Conservation (phyloP, 2,329 filamentous ascomycete species). For the Ophioceras dolichostomum region DNA sequence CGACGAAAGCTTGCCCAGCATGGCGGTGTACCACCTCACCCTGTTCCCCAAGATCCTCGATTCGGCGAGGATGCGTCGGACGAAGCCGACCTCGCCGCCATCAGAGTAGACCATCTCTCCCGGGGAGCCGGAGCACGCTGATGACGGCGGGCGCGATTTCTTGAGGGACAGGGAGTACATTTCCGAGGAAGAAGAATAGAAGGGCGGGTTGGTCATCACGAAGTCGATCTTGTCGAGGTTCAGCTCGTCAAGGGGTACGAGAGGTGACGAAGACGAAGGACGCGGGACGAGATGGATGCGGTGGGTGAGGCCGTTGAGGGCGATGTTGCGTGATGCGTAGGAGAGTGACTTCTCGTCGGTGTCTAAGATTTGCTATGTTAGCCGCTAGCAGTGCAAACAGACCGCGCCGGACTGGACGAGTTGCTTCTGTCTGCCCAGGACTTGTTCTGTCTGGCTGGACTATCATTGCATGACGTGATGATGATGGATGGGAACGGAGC, state of each 20-base stretch:
- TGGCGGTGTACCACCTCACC: slow-evolving; percentile 80
- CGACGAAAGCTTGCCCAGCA: slow-evolving; percentile 74
- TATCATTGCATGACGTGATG: no score
- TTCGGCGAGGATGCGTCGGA: slow-evolving; percentile 52
- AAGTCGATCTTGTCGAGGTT: slow-evolving; percentile 53
- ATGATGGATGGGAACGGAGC: neutral
- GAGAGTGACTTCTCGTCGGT: slow-evolving; percentile 59
- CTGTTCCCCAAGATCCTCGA: slow-evolving; percentile 25
- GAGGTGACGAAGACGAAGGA: slow-evolving; percentile 24
- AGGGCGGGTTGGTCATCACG: slow-evolving; percentile 89
- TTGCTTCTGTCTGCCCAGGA: no score
- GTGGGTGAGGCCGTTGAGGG: slow-evolving; percentile 47
- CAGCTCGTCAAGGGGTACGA: slow-evolving; percentile 53
- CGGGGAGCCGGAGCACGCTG: slow-evolving; percentile 63
- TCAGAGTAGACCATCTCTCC: slow-evolving; percentile 74
- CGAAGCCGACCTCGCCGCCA: slow-evolving; percentile 72
- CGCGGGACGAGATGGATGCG: slow-evolving; percentile 54
- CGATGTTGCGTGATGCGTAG: slow-evolving; percentile 56
- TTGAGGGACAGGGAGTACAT: slow-evolving; percentile 50
- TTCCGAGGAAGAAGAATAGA: slow-evolving; percentile 67
- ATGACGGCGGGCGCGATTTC: slow-evolving; percentile 58
- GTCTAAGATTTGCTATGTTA: slow-evolving; percentile 32
- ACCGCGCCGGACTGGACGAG: no score
- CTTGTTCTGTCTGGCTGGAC: no score
- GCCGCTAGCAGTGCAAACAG: neutral